phyloP scores from a whole-genome alignment of 768 basidiomycete genomes.

The Pleurotus salmoneostramineus region DNA sequence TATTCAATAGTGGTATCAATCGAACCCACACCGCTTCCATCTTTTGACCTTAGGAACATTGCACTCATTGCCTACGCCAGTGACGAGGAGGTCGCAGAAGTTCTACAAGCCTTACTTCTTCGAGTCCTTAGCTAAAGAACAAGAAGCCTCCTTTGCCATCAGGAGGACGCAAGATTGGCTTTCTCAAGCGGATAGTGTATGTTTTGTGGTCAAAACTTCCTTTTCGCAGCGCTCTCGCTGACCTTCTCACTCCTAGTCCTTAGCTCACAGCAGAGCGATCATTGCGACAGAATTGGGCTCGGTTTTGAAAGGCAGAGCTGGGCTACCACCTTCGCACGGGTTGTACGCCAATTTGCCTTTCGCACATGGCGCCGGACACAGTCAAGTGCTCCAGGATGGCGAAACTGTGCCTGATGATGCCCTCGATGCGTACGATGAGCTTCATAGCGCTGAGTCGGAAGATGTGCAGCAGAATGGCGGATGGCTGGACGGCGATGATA shows the following conservation, averaged over 20 bases:
- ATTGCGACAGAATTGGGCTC: conserved; percentile 58
- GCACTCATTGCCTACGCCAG: conserved; percentile 86
- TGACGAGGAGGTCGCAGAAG: conserved; percentile 74
- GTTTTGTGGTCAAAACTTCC: background rate
- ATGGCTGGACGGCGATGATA: conserved; percentile 59
- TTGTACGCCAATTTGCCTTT: conserved; percentile 54
- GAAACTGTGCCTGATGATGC: conserved; percentile 28
- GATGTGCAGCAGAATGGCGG: conserved; percentile 33
- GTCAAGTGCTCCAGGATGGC: conserved; percentile 15
- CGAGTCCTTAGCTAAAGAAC: conserved; percentile 50
- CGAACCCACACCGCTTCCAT: conserved; percentile 86
- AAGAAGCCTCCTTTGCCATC: conserved; percentile 58
- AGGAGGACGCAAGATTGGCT: conserved; percentile 12
- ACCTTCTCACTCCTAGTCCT: background rate
- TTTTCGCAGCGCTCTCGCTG: too few species aligned
- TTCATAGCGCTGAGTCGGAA: conserved; percentile 11
- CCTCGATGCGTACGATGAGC: conserved; percentile 22
- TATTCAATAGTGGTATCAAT: conserved; percentile 50
- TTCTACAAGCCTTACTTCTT: conserved; percentile 88
- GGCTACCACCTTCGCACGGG: conserved; percentile 30
- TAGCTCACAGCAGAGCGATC: conserved; percentile 32
- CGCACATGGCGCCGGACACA: conserved; percentile 23
- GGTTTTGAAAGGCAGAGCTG: conserved; percentile 48
- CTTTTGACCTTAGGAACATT: conserved; percentile 76
- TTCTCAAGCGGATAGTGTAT: background rate